Percentiles rank a stretch among this genome's conserved stretches.
phyloP scores from a whole-genome alignment of 441 rosid species.

The Sinapis alba region DNA sequence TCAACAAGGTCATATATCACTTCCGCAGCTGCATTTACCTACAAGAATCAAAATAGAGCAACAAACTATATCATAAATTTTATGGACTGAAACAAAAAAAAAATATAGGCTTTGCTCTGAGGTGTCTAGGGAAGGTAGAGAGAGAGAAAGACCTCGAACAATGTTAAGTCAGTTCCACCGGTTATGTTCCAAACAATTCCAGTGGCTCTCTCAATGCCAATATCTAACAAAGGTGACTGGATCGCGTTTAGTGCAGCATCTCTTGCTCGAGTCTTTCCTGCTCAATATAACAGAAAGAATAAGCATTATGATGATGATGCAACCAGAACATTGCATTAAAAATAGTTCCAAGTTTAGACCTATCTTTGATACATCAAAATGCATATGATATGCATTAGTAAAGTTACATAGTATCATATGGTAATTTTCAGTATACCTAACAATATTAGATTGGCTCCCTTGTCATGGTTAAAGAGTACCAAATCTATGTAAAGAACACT shows the following conservation, averaged over 20 bases:
- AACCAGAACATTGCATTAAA: neutral
- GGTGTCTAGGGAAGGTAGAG: neutral
- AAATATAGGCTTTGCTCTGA: neutral
- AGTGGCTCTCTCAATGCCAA: slow-evolving; percentile 98
- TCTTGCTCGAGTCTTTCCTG: slow-evolving; percentile 96
- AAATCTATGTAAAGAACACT: no score
- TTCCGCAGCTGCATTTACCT: slow-evolving; percentile 99
- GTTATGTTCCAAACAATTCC: slow-evolving; percentile 99
- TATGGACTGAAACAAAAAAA: no score
- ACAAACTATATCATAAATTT: no score
- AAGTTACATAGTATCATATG: neutral
- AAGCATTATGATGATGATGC: neutral
- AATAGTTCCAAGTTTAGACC: neutral
- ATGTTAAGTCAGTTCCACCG: slow-evolving; percentile 89
- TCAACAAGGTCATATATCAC: slow-evolving; percentile 68
- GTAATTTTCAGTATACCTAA: neutral
- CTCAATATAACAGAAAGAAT: neutral
- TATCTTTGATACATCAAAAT: neutral
- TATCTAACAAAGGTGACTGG: slow-evolving; percentile 91
- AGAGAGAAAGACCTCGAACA: slow-evolving; percentile 70
- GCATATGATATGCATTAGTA: no score
- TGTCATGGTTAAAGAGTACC: no score
- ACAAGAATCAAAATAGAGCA: slow-evolving; percentile 4
- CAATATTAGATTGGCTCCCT: no score
- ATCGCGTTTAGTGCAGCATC: slow-evolving; percentile 98